Conservation (phyloP, 164 flowering plant genomes). For the Kalanchoe fedtschenkoi region DNA sequence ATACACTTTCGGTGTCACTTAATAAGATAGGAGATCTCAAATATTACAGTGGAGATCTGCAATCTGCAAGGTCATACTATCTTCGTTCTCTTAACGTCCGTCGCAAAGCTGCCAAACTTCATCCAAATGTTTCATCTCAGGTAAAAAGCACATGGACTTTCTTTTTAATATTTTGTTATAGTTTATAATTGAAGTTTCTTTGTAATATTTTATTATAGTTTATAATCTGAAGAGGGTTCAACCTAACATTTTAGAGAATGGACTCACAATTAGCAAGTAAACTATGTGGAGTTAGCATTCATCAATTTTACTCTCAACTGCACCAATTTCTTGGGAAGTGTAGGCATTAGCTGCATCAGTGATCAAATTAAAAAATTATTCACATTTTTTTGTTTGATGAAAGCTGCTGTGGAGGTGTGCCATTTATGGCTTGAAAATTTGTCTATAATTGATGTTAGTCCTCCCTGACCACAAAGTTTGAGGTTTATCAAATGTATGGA, state of each 20-base stretch:
- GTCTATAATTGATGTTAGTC: too few relatives aligned
- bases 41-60: conserved; percentile 74
- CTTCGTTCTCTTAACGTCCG: conserved; percentile 70
- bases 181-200: not conserved
- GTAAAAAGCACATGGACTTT: conserved; percentile 23
- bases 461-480: too few relatives aligned
- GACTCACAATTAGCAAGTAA: too few relatives aligned
- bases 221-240: too few relatives aligned
- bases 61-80: conserved; percentile 64
- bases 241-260: not conserved
- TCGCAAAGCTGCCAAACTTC: conserved; percentile 53
- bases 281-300: not conserved
- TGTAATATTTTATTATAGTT: not conserved
- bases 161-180: not conserved
- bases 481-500: too few relatives aligned
- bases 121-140: conserved; percentile 53
- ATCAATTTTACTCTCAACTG: too few relatives aligned
- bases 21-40: conserved; percentile 97
- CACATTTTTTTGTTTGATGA: too few relatives aligned
- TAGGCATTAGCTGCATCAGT: not conserved
- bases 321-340: too few relatives aligned
- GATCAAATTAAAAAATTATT: too few relatives aligned
- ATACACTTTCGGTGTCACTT: conserved; percentile 91
- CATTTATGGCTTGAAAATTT: too few relatives aligned
- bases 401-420: too few relatives aligned